These are phyloP conservation scores for Boechera retrofracta DNA, from an alignment of 345 rosid genomes.

Conservation along the genomic window DNA sequence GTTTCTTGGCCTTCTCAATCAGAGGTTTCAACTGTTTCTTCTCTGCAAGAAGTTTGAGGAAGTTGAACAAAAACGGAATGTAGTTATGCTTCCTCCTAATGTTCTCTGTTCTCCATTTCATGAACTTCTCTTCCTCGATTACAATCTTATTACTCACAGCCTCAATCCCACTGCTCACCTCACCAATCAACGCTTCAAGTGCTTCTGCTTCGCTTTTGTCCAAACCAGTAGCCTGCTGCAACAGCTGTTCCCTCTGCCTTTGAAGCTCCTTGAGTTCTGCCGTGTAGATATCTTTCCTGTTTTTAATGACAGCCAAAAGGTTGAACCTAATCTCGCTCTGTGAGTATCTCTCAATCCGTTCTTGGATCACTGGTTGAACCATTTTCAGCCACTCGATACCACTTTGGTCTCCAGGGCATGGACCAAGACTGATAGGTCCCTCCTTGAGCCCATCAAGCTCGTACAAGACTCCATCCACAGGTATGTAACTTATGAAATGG, in stretches of 20 bases:
- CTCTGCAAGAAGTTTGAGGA: conserved; percentile 96
- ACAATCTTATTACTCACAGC: conserved; percentile 81
- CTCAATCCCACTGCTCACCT: conserved; percentile 79
- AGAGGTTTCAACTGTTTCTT: conserved; percentile 99
- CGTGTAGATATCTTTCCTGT: conserved; percentile 84
- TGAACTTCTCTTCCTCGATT: conserved; percentile 94
- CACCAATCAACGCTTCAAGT: conserved; percentile 64
- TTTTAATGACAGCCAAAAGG: conserved; percentile 90
- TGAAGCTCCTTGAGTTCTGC: conserved; percentile 91
- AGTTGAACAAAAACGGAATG: conserved; percentile 93
- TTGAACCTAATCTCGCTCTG: conserved; percentile 95
- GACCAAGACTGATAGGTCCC: conserved; percentile 96
- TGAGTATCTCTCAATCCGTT: conserved; percentile 87
- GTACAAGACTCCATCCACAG: conserved; percentile 87
- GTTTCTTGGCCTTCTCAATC: conserved; percentile 97
- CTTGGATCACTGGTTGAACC: conserved; percentile 98
- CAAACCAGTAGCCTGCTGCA: conserved; percentile 62
- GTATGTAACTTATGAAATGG: conserved; percentile 95
- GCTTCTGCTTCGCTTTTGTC: conserved; percentile 61
- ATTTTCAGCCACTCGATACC: conserved; percentile 81
- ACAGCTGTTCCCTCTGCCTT: conserved; percentile 75
- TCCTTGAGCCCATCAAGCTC: conserved; percentile 98
- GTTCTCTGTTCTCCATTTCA: conserved; percentile 96
- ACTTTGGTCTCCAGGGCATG: conserved; percentile 59
- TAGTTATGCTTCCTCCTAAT: conserved; percentile 94